Evolutionary conservation across 2,329 filamentous ascomycete species (phyloP).

Genomic region (Lachnellula cervina): DNA sequence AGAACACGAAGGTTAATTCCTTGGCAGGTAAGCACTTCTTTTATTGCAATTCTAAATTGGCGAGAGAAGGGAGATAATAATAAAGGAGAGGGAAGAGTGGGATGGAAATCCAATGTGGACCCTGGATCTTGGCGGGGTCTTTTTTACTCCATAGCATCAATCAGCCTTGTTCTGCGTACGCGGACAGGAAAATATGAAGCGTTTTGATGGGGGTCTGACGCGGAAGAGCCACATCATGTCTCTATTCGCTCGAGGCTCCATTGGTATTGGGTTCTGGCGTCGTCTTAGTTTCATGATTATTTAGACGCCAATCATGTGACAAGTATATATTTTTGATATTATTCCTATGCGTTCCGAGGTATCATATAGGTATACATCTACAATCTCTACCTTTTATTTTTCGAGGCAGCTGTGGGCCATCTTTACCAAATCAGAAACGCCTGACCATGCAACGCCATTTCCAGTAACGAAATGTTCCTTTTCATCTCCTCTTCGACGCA

Average conservation of each 20-base stretch:
- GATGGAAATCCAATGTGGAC: no score
- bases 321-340: background rate
- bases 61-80: background rate
- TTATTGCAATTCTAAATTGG: background rate
- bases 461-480: conserved; percentile 4
- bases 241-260: background rate
- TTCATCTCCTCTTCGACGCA: conserved; percentile 26
- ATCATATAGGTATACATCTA: background rate
- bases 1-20: no score
- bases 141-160: no score
- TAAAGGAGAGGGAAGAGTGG: background rate
- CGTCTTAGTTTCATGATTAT: background rate
- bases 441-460: conserved; percentile 29
- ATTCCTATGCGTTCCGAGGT: background rate
- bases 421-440: conserved; percentile 1
- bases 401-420: background rate
- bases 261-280: background rate
- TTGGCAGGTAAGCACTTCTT: no score
- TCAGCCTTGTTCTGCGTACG: background rate
- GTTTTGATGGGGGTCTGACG: background rate
- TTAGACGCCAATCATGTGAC: background rate
- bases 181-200: background rate
- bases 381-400: background rate
- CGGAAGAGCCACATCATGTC: background rate
- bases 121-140: no score